Conservation (phyloP, 1,139 yeast genomes). For the Taphrina sp. region DNA sequence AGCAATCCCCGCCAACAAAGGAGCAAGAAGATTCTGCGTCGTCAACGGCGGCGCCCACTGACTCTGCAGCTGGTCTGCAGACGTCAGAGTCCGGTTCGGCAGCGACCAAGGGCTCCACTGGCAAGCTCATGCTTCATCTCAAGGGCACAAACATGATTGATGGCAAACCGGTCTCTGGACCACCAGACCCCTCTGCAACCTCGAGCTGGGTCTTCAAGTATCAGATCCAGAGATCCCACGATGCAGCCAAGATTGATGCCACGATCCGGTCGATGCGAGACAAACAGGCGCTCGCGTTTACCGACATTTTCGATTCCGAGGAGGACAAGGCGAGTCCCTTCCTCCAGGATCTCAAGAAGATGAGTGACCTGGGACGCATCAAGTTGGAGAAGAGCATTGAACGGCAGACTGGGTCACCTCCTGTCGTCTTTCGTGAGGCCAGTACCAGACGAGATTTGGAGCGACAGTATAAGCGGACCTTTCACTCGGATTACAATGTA, state of each 20-base stretch:
- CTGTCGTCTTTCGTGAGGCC: slow-evolving; percentile 17
- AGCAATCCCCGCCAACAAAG: background rate
- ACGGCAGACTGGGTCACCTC: background rate
- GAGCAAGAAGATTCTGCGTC: background rate
- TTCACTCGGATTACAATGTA: too few relatives aligned
- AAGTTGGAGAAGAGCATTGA: background rate
- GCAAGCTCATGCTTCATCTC: slow-evolving; percentile 5
- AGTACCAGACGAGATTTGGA: slow-evolving; percentile 6
- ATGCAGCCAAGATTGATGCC: slow-evolving; percentile 5
- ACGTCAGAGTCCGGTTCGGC: background rate
- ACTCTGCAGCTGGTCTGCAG: background rate
- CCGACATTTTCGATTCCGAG: slow-evolving; percentile 13
- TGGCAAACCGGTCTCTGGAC: slow-evolving; percentile 19
- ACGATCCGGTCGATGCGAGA: slow-evolving; percentile 1
- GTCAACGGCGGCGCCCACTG: background rate
- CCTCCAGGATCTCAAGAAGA: slow-evolving; percentile 14
- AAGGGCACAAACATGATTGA: slow-evolving; percentile 18
- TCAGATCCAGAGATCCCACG: background rate
- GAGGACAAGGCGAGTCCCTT: background rate
- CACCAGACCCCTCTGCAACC: slow-evolving; percentile 17
- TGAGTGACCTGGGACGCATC: slow-evolving; percentile 29
- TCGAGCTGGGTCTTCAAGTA: slow-evolving; percentile 18
- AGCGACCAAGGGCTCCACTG: background rate
- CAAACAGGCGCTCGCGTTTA: slow-evolving; percentile 19
- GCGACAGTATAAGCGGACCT: slow-evolving; percentile 1